Evolutionary conservation across 495 filamentous ascomycete species (phyloP), one percentile per base, ranked within the genome.

Genomic region (Podospora fimiseda): DNA sequence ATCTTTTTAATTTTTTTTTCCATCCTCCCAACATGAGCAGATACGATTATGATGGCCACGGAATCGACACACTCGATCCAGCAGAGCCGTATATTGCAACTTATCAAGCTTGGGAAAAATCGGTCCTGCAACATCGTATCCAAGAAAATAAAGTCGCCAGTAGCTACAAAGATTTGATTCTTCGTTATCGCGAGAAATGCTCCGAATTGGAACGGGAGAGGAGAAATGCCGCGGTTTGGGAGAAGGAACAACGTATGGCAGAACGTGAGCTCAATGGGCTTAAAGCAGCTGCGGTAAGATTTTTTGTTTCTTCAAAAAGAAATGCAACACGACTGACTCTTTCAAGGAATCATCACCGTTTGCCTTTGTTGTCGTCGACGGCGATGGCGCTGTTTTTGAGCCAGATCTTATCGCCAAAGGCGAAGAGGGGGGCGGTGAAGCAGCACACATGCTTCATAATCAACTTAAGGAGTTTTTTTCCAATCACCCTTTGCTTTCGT

Each of bases 311-410:
- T 39, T 38, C 39, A 5, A 47, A n/a, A n/a, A n/a, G n/a, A n/a
- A n/a, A n/a, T n/a, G n/a, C n/a, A n/a, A n/a, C n/a, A n/a, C n/a
- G n/a, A n/a, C n/a, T 15, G 24, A 7, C 1, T 24, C 16, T 27
- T 49, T n/a, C n/a, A n/a, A 67, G 65, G 62, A 65, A 58, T 54
- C 62, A 11, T 48, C 47, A 3, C 42, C 55, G 0, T 68, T 66
- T 22, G 66, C 55, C 2, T 64, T 60, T 48, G 60, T 63, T 19
- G 51, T 69, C 13, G 58, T 69, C 24, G 66, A 69, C 24, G 66
- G 66, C 38, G 65, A 68, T 24, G 66, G 66, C 0, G 62, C 62
- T 9, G 43, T 68, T 16, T 69, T 69, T 43, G 53, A 43, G 6
- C 64, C 66, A 2, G 59, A 62, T 15, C 50, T 68, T 38, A 56